A percentile compares a stretch with the other conserved stretches of the same genome.
phyloP scores from a whole-genome alignment of 2,329 filamentous ascomycete species.

The Epichloe baconii region DNA sequence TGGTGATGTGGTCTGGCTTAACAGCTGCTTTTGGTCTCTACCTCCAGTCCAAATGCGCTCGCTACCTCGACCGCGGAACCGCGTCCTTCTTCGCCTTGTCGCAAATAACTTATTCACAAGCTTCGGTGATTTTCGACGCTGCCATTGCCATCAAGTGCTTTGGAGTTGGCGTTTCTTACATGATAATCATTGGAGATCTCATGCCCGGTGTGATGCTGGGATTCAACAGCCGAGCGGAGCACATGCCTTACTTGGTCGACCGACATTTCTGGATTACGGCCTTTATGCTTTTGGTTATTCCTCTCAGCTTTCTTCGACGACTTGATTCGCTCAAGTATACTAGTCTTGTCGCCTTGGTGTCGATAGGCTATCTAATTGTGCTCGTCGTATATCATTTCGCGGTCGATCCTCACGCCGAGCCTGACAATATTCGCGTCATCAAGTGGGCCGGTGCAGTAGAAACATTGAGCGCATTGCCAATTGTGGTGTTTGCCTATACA shows the following conservation, averaged over 20 bases:
- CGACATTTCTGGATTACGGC: constrained; percentile 95
- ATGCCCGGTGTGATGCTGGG: constrained; percentile 91
- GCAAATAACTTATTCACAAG: constrained; percentile 92
- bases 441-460: constrained; percentile 68
- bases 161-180: constrained; percentile 89
- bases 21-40: constrained; percentile 90
- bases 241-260: constrained; percentile 64
- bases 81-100: constrained; percentile 95
- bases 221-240: constrained; percentile 52
- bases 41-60: constrained; percentile 81
- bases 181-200: constrained; percentile 96
- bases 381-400: constrained; percentile 88
- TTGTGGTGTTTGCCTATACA: constrained; percentile 98
- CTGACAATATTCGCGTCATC: constrained; percentile 63
- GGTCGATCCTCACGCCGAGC: constrained; percentile 60
- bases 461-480: constrained; percentile 74
- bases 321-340: constrained; percentile 97
- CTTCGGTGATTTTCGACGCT: constrained; percentile 85
- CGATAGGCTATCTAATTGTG: constrained; percentile 87
- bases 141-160: constrained; percentile 98
- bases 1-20: constrained; percentile 84
- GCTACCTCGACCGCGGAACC: constrained; percentile 79
- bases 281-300: constrained; percentile 94
- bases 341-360: constrained; percentile 77
- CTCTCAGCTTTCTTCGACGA: constrained; percentile 78